Evolutionary conservation across 192 early-diverging fungal species (phyloP), one percentile per base, ranked within the genome.

Genomic region (Ambispora gerdemannii): DNA sequence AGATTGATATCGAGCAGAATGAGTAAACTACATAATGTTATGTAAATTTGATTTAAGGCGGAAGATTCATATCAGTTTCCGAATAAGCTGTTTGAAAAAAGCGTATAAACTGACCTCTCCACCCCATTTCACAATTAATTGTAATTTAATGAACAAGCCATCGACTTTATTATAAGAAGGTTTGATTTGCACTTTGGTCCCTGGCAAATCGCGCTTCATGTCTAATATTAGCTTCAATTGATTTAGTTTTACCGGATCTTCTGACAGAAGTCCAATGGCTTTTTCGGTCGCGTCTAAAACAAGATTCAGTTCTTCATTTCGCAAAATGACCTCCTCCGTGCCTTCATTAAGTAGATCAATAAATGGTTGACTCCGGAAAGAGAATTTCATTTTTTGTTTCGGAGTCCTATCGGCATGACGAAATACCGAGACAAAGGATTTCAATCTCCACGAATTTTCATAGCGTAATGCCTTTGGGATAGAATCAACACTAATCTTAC

Each of bases 61-160:
- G 22, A 30, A 59, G 11, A 63, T 31, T 22, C 31, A 35, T 49
- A 61, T 32, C 22, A 38, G 15, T n/a, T n/a, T 15, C 68, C 31
- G 17, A 31, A 33, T 28, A n/a, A n/a, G n/a, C n/a, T n/a, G n/a
- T n/a, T 10, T 3, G 11, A 36, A 2, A 24, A 33, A 15, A 62
- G 3, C n/a, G 25, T 8, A 35, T 4, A 30, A 52, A 47, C 34
- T 61, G 75, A 86, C 85, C 76, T 91, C 90, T 55, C 91, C 96
- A 56, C 95, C 95, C 96, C 96, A 98, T 75, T 98, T 98, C 33
- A 97, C 90, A 78, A 96, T 91, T 33, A 98, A 76, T 81, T 95
- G 92, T 17, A 95, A 81, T 59, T 93, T 89, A 34, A 85, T 78
- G 0, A 92, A 75, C 24, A 68, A 69, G 1, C 78, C 78, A 2